Evolutionary conservation across 371 early-diverging fungal genomes (phyloP), one percentile per base, ranked within the genome.

Genomic region (Gilbertella persicaria): DNA sequence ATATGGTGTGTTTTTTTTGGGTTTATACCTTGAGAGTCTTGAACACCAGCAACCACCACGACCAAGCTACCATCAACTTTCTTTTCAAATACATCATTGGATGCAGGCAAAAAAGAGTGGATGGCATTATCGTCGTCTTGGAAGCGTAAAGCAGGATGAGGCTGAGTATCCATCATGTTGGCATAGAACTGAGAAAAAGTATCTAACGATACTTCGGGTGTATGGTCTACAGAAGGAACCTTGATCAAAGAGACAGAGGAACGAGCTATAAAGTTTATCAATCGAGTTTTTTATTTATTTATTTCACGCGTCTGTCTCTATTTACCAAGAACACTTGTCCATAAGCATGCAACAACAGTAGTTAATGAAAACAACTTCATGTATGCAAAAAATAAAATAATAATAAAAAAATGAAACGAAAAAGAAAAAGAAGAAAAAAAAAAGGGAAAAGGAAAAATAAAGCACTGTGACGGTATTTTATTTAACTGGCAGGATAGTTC

Each of bases 291-390:
- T 28, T 33, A 5, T 33, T 10, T 33, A 33, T 33, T 2, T 12
- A 33, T 33, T 12, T 12, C 33, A 13, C 33, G 33, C 33, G 10
- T 33, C 12, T 26, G 50, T 47, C 5, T 26, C 2, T 33, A 26
- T 7, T 58, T 55, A 58, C 54, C 67, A 25, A 58, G 29, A 20
- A 50, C 58, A 28, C 62, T 35, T 30, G 66, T 48, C 39, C 60
- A 53, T 26, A 65, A 36, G 23, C 60, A 42, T 40, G 55, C 57
- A 38, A 65, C 50, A 53, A 56, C 38, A 20, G 65, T 53, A 20
- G 56, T 60, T 25, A 64, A 56, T 23, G 58, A 63, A 30, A 53
- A 52, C 42, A 55, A 24, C 43, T 55, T 64, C 64, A 64, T 64
- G 26, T 52, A 20, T 51, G n/a, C n/a, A n/a, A n/a, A n/a, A 45